Percentiles rank a stretch among this genome's conserved stretches.
Conservation (phyloP, 306 rosid species). For the Cicer pinnatifidum region DNA sequence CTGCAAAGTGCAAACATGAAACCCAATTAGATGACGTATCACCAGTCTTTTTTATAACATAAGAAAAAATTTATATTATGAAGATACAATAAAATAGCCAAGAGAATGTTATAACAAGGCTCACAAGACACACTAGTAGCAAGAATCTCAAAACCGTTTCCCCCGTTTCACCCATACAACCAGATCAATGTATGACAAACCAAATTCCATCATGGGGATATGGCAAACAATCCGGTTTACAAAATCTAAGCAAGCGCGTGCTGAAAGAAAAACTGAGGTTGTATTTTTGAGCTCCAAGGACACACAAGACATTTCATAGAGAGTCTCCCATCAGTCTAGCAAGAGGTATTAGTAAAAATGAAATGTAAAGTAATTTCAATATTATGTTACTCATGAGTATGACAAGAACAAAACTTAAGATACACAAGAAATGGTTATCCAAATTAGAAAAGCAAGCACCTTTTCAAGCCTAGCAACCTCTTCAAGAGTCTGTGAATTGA, state of each 20-base stretch:
- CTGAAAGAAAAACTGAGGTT: conserved; percentile 24
- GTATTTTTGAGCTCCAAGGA: conserved; percentile 22
- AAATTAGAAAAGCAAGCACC: conserved; percentile 56
- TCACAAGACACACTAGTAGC: conserved; percentile 8
- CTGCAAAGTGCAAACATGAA: conserved; percentile 64
- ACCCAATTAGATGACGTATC: conserved; percentile 23
- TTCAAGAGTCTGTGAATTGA: conserved; percentile 95
- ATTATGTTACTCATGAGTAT: conserved; percentile 13
- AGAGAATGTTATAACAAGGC: conserved; percentile 3
- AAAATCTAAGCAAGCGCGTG: conserved; percentile 3
- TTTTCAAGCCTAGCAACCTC: conserved; percentile 98
- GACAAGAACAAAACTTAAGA: conserved; percentile 2
- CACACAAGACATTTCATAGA: conserved; percentile 4
- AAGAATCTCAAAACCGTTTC: conserved; percentile 5
- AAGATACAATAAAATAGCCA: conserved; percentile 17
- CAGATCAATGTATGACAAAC: conserved; percentile 18
- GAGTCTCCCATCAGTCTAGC: conserved; percentile 6
- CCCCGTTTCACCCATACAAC: conserved; percentile 3
- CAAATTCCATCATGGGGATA: conserved; percentile 2
- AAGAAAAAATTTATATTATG: neutral
- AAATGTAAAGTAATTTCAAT: conserved; percentile 28
- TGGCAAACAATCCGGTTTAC: conserved; percentile 22
- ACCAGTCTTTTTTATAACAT: conserved; percentile 3
- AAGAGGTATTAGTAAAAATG: conserved; percentile 4
- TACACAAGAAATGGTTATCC: neutral